These are phyloP conservation scores for Komagataella kurtzmanii DNA, from an alignment of 805 yeast species.

Conservation along the genomic window DNA sequence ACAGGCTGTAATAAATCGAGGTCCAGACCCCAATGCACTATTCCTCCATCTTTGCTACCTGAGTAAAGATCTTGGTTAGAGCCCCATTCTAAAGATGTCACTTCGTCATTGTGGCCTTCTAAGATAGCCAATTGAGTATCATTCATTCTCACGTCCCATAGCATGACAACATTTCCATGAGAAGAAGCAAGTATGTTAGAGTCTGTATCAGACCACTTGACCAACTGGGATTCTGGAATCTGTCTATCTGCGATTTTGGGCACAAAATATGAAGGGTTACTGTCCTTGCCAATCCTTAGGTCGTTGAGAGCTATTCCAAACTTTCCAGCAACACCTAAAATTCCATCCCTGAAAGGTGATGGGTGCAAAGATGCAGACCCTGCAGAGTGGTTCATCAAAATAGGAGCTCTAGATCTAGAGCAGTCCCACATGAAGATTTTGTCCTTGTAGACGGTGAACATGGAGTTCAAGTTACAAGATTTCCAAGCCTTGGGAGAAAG, in stretches of 20 bases:
- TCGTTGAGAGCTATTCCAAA: slow-evolving; percentile 71
- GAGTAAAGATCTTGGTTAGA: slow-evolving; percentile 34
- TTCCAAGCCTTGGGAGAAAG: slow-evolving; percentile 27
- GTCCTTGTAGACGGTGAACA: slow-evolving; percentile 54
- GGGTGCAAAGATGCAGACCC: slow-evolving; percentile 41
- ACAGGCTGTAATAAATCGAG: slow-evolving; percentile 20
- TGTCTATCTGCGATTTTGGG: slow-evolving; percentile 20
- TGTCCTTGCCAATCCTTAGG: slow-evolving; percentile 32
- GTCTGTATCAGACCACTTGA: slow-evolving; percentile 45
- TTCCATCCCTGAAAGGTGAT: slow-evolving; percentile 30
- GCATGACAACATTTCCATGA: slow-evolving; percentile 38
- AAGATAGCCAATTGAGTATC: slow-evolving; percentile 34
- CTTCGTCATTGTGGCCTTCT: slow-evolving; percentile 38
- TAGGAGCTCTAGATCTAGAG: slow-evolving; percentile 43
- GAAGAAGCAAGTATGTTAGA: slow-evolving; percentile 53
- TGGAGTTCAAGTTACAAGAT: slow-evolving; percentile 26
- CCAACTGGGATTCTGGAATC: neutral
- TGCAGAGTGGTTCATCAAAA: slow-evolving; percentile 33
- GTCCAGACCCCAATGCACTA: slow-evolving; percentile 40
- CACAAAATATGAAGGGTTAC: slow-evolving; percentile 24
- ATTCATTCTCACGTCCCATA: slow-evolving; percentile 65
- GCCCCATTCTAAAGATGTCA: slow-evolving; percentile 52
- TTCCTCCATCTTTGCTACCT: slow-evolving; percentile 51
- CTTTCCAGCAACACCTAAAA: slow-evolving; percentile 52
- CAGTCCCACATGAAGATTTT: slow-evolving; percentile 71